Conservation (phyloP, 2,329 filamentous ascomycete genomes). For the Chrysoporthe cubensis region DNA sequence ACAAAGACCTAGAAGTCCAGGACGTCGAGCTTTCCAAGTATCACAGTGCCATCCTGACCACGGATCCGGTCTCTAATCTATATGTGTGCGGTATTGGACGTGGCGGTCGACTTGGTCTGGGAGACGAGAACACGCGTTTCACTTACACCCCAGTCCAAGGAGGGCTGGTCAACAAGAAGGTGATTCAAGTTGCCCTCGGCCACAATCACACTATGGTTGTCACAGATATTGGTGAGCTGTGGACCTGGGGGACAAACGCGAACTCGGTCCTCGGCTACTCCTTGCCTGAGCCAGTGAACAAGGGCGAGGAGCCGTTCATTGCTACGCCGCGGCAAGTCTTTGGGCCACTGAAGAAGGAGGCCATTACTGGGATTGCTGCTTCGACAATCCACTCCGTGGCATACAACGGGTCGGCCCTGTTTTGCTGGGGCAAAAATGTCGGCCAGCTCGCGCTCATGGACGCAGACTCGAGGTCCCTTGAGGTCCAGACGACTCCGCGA, state of each 20-base stretch:
- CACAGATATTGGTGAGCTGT: slow-evolving; percentile 84
- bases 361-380: slow-evolving; percentile 79
- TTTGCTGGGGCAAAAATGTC: slow-evolving; percentile 93
- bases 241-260: slow-evolving; percentile 91
- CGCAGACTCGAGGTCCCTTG: slow-evolving; percentile 88
- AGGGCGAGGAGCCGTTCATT: slow-evolving; percentile 84
- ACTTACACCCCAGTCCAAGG: slow-evolving; percentile 81
- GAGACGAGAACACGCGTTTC: slow-evolving; percentile 88
- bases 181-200: slow-evolving; percentile 80
- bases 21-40: slow-evolving; percentile 89
- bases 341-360: slow-evolving; percentile 85
- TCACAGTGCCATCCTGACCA: slow-evolving; percentile 85
- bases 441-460: slow-evolving; percentile 94
- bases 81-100: slow-evolving; percentile 92
- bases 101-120: slow-evolving; percentile 85
- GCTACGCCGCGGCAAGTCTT: slow-evolving; percentile 85
- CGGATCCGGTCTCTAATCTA: slow-evolving; percentile 85
- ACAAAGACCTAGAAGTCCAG: slow-evolving; percentile 73
- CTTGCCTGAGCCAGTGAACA: slow-evolving; percentile 66
- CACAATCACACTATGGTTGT: slow-evolving; percentile 91
- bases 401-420: slow-evolving; percentile 79
- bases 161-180: slow-evolving; percentile 73
- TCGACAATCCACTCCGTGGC: slow-evolving; percentile 91
- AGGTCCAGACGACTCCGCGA: slow-evolving; percentile 79
- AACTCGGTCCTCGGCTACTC: slow-evolving; percentile 85